Percentiles rank a stretch among this genome's conserved stretches.
These are phyloP conservation scores for Beauveria medogensis DNA, from an alignment of 2,329 filamentous ascomycete species.

Conservation along the genomic window DNA sequence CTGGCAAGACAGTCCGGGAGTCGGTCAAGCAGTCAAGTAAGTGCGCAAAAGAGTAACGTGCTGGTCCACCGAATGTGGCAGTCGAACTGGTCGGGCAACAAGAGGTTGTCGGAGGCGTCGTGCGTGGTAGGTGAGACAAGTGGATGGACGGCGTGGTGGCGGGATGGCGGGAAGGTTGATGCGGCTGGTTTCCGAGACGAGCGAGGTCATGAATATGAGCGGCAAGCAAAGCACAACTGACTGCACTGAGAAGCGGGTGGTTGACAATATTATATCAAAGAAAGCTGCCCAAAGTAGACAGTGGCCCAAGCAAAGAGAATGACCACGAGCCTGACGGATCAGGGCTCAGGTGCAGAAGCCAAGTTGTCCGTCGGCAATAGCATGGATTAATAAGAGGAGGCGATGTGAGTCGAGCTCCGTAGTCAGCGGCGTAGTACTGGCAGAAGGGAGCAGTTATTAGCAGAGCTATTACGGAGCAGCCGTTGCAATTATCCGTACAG, in stretches of 20 bases:
- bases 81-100: neutral
- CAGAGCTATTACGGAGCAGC: neutral
- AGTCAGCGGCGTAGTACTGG: neutral
- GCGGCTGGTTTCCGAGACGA: neutral
- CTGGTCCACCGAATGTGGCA: slow-evolving; percentile 2
- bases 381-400: neutral
- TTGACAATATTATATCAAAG: neutral
- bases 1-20: neutral
- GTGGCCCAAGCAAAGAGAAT: neutral
- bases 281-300: neutral
- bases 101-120: slow-evolving; percentile 1
- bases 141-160: neutral
- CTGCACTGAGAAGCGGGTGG: neutral
- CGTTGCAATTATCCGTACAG: neutral
- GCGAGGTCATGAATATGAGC: neutral
- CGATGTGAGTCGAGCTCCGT: neutral
- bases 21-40: slow-evolving; percentile 4
- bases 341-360: neutral
- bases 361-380: neutral
- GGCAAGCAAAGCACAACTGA: neutral
- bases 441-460: neutral
- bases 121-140: slow-evolving; percentile 4
- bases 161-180: neutral
- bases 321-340: neutral
- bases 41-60: neutral